A percentile compares a stretch with the other conserved stretches of the same genome.
phyloP scores from a whole-genome alignment of 768 basidiomycete genomes.

The Rhodotorula toruloides region DNA sequence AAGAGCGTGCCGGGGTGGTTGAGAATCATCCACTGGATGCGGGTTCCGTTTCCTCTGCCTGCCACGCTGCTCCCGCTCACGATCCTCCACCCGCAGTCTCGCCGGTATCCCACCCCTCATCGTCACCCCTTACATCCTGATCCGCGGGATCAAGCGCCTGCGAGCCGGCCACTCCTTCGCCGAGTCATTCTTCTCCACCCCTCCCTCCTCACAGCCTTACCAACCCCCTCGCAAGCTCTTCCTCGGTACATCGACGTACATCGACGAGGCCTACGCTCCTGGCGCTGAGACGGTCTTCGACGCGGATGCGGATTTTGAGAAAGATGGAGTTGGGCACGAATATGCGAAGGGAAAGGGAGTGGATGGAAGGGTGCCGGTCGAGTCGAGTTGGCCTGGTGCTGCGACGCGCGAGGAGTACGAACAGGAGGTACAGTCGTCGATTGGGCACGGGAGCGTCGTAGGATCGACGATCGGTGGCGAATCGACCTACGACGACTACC shows the following conservation, averaged over 20 bases:
- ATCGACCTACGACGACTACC: not conserved
- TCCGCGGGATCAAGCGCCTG: constrained; percentile 10
- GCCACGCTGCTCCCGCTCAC: not conserved
- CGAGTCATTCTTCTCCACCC: constrained; percentile 18
- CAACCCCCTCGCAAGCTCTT: constrained; percentile 18
- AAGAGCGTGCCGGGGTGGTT: not conserved
- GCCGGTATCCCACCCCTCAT: constrained; percentile 12
- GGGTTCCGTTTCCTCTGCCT: not conserved
- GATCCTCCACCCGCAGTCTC: not conserved
- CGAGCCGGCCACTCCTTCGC: constrained; percentile 7
- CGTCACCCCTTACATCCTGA: constrained; percentile 20
- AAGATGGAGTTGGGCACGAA: constrained; percentile 2
- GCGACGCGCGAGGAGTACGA: constrained; percentile 32
- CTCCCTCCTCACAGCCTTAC: not conserved
- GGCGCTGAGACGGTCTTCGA: constrained; percentile 1
- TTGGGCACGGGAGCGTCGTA: not conserved
- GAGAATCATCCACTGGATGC: constrained; percentile 9
- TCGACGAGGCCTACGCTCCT: not conserved
- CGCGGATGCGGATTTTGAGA: not conserved
- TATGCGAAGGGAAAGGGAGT: not conserved
- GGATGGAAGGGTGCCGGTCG: not conserved
- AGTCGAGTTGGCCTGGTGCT: constrained; percentile 7
- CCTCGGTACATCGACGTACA: constrained; percentile 14
- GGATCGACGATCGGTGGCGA: not conserved
- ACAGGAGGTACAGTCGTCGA: not conserved